Percentiles rank a stretch among this genome's conserved stretches.
These are phyloP conservation scores for Leucosporidium scottii DNA, from an alignment of 768 basidiomycete genomes.

Conservation along the genomic window DNA sequence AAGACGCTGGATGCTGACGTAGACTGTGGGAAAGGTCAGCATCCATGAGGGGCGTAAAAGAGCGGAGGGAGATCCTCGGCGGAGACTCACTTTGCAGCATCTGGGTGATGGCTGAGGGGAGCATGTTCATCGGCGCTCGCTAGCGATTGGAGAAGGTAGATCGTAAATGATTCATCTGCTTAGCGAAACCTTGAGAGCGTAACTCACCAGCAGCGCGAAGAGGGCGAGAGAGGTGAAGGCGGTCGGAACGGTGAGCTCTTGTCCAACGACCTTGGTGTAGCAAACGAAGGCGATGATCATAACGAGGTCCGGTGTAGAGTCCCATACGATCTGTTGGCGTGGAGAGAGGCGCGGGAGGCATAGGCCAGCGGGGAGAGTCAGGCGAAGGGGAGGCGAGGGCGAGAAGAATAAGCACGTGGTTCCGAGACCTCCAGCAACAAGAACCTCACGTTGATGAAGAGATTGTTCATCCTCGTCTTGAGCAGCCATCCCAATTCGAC, in stretches of 20 bases:
- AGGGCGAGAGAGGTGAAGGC: constrained; percentile 85
- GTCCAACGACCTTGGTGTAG: constrained; percentile 49
- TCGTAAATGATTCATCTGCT: too few species aligned
- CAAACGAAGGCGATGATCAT: constrained; percentile 26
- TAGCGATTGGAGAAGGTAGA: too few species aligned
- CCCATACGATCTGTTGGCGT: constrained; percentile 10
- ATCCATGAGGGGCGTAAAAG: background rate
- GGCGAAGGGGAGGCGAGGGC: too few species aligned
- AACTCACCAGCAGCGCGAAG: constrained; percentile 46
- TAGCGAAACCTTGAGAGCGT: too few species aligned
- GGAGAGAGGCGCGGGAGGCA: too few species aligned
- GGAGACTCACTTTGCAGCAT: constrained; percentile 8
- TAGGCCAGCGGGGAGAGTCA: background rate
- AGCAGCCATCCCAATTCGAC: constrained; percentile 14
- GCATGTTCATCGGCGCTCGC: constrained; percentile 20
- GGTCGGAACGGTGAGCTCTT: constrained; percentile 64
- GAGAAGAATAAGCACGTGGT: too few species aligned
- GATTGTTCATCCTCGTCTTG: constrained; percentile 20
- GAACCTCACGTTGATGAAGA: background rate
- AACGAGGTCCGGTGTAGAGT: constrained; percentile 22
- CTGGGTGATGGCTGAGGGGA: constrained; percentile 20
- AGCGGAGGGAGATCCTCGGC: constrained; percentile 13
- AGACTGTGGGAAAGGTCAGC: background rate
- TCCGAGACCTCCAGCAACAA: too few species aligned
- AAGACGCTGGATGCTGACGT: constrained; percentile 40